These are phyloP conservation scores for Adiantum capillusveneris DNA, from an alignment of 75 land plant genomes.

Conservation along the genomic window DNA sequence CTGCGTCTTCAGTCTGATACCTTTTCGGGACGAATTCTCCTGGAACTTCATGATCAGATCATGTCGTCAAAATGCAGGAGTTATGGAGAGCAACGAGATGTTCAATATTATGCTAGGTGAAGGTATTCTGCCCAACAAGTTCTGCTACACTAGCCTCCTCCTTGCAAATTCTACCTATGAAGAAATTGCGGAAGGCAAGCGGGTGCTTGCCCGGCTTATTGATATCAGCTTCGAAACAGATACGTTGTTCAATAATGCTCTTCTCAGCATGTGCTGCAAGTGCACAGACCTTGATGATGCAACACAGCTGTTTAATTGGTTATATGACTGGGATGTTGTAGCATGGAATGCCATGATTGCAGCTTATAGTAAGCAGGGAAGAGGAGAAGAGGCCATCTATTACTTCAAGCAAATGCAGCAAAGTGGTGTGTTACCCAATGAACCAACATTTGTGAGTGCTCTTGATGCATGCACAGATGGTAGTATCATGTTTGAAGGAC, in stretches of 20 bases:
- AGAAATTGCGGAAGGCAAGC: too few relatives aligned
- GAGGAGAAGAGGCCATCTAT: constrained; percentile 19
- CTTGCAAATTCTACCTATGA: too few relatives aligned
- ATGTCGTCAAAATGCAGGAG: too few relatives aligned
- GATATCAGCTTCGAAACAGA: too few relatives aligned
- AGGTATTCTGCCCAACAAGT: too few relatives aligned
- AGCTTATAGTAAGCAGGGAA: constrained; percentile 24
- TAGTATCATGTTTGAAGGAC: constrained; percentile 20
- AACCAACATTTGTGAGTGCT: constrained; percentile 31
- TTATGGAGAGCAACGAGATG: too few relatives aligned
- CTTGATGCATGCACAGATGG: constrained; percentile 46
- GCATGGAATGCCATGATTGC: constrained; percentile 57
- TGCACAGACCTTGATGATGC: constrained; percentile 15
- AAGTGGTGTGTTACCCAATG: constrained; percentile 25
- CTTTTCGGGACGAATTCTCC: too few relatives aligned
- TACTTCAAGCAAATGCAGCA: constrained; percentile 19
- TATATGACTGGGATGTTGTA: constrained; percentile 40
- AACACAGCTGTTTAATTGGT: constrained; percentile 40
- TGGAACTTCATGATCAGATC: too few relatives aligned
- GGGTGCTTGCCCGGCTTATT: too few relatives aligned
- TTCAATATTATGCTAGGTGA: too few relatives aligned
- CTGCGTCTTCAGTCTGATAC: too few relatives aligned
- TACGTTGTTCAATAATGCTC: not conserved
- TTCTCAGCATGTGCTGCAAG: constrained; percentile 27
- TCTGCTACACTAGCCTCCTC: too few relatives aligned